Evolutionary conservation across 1,284 basidiomycete genomes (phyloP).

Genomic region (Microstroma glucosiphilum): DNA sequence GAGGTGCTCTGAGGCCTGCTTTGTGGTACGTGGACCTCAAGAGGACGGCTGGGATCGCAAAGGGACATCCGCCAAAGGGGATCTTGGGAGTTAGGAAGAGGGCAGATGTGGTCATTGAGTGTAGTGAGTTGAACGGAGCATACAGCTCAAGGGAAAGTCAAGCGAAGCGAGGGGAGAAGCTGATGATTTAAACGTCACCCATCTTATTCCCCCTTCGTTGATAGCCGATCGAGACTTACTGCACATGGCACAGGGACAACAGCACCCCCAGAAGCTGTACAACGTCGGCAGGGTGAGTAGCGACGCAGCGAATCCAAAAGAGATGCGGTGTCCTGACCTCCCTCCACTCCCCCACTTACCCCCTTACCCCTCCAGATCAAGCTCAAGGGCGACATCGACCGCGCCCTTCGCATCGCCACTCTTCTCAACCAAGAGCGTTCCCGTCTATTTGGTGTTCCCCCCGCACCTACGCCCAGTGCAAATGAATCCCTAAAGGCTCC

Average conservation of each 20-base stretch:
- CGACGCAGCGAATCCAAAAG: not conserved
- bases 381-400: constrained; percentile 41
- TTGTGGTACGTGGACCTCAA: constrained; percentile 40
- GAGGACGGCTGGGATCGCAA: constrained; percentile 26
- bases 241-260: constrained; percentile 42
- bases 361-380: constrained; percentile 23
- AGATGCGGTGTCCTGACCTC: not conserved
- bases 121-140: too few species aligned
- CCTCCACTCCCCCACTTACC: not conserved
- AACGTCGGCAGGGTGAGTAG: constrained; percentile 31
- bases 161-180: too few species aligned
- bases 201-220: not conserved
- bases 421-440: constrained; percentile 42
- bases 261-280: constrained; percentile 32
- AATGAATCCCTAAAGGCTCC: not conserved
- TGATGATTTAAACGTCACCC: not conserved
- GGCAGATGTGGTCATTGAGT: constrained; percentile 44
- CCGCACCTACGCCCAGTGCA: constrained; percentile 7
- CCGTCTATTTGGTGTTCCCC: constrained; percentile 31
- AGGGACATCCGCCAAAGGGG: constrained; percentile 37
- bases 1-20: constrained; percentile 40
- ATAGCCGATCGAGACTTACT: constrained; percentile 39
- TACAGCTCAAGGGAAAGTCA: too few species aligned
- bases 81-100: constrained; percentile 38
- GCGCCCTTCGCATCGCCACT: constrained; percentile 27